phyloP scores from a whole-genome alignment of 1,284 basidiomycete species.

The Rhodotorula sp. region DNA sequence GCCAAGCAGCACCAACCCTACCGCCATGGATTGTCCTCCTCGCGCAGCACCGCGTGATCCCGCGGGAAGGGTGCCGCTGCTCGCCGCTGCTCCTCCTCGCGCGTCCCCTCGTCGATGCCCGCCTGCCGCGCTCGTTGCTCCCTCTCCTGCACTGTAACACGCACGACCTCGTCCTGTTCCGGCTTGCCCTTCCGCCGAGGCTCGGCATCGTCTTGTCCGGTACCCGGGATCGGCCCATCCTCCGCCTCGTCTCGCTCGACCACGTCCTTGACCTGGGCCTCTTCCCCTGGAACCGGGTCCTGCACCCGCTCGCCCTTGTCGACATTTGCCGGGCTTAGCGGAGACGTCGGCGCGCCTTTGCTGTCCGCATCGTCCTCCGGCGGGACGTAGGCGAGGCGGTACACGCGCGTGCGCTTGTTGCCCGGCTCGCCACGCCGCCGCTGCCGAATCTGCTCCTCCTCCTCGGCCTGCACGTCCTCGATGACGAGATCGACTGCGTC shows the following conservation, averaged over 20 bases:
- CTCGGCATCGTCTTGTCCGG: background rate
- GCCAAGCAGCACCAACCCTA: background rate
- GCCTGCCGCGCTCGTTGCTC: slow-evolving; percentile 6
- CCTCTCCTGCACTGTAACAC: slow-evolving; percentile 24
- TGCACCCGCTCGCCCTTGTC: background rate
- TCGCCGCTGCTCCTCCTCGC: background rate
- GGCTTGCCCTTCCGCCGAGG: background rate
- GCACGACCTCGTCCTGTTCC: slow-evolving; percentile 17
- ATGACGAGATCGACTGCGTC: slow-evolving; percentile 79
- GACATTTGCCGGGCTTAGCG: background rate
- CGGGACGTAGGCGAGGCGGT: slow-evolving; percentile 26
- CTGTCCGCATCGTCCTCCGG: background rate
- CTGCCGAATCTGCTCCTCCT: slow-evolving; percentile 58
- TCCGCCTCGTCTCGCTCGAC: slow-evolving; percentile 10
- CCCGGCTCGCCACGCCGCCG: slow-evolving; percentile 47
- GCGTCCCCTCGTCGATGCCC: slow-evolving; percentile 12
- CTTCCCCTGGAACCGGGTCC: slow-evolving; percentile 1
- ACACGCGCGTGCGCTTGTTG: slow-evolving; percentile 25
- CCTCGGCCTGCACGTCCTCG: slow-evolving; percentile 60
- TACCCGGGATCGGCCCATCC: slow-evolving; percentile 10
- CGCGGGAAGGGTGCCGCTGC: background rate
- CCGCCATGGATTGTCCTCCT: slow-evolving; percentile 10
- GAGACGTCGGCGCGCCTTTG: too few species aligned
- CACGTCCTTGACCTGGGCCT: background rate
- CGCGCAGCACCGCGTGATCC: background rate